Evolutionary conservation across 306 rosid genomes (phyloP), one percentile per base, ranked within the genome.

Genomic region (Echinosophora koreensis): DNA sequence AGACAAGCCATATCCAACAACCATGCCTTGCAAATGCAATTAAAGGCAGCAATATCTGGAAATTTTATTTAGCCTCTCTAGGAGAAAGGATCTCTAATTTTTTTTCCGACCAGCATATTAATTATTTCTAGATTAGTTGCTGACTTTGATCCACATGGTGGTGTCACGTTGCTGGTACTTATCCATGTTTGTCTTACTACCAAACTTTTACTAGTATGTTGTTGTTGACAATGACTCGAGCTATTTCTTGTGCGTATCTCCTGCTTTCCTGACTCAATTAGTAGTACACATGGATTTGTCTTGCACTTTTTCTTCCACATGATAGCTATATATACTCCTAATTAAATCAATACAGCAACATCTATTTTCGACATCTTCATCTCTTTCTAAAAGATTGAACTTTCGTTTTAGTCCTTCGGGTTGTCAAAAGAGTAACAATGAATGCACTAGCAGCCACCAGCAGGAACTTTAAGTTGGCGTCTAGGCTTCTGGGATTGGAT

Each of bases 391-490:
- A 4, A 74, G 46, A 49, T 16, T 79, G 15, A 64, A 58, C 63
- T 58, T 65, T 47, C 11, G 28, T 50, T 6, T 65, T 57, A 15
- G 76, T 61, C 6, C 28, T 76, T 51, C 18, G 13, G 56, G 11
- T 67, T 15, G 66, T 16, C 32, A 15, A 46, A 49, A 22, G 56
- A 41, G 16, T 11, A 73, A 81, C 61, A 18, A 91, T 91, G 96
- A 91, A 91, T 62, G 93, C 96, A 5, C 77, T 91, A 67, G 93
- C 69, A 52, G 96, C 96, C 65, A 91, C 96, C 46, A 91, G 89
- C 86, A 92, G 97, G 82, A 95, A 95, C 88, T 95, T 95, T 68
- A 95, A 77, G 87, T 78, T 95, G 66, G 98, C 98, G 34, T 84
- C 98, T 64, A 81, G 96, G 86, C 93, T 95, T 64, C 76, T 95